These are phyloP conservation scores for Plasmodium coatneyi DNA, from an alignment of 169 alveolate genomes.

Conservation along the genomic window DNA sequence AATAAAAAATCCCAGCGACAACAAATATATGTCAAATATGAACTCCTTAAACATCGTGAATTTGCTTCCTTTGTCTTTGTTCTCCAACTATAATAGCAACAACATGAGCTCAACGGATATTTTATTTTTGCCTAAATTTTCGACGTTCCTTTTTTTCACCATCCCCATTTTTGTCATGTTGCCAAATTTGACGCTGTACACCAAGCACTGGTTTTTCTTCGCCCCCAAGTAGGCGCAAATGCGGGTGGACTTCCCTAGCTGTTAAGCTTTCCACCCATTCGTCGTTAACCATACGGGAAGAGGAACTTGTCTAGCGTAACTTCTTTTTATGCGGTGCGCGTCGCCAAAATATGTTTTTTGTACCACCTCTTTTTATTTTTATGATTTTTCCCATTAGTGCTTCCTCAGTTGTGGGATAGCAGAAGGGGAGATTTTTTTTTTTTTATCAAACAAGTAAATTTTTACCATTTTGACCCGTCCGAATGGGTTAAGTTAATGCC, in stretches of 20 bases:
- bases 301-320: neutral
- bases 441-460: neutral
- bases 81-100: constrained; percentile 70
- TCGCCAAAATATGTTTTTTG: neutral
- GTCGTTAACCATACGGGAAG: neutral
- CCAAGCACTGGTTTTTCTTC: constrained; percentile 72
- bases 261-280: neutral
- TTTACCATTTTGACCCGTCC: neutral
- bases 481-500: neutral
- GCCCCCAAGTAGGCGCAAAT: constrained; percentile 43
- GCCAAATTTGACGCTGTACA: constrained; percentile 59
- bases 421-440: neutral
- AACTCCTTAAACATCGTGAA: constrained; percentile 56
- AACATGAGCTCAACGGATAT: constrained; percentile 72
- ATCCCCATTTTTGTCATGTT: constrained; percentile 71
- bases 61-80: constrained; percentile 59
- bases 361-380: neutral
- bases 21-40: constrained; percentile 63
- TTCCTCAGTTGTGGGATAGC: neutral
- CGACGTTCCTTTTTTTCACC: constrained; percentile 67
- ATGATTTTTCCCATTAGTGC: neutral
- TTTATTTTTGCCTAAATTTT: constrained; percentile 62
- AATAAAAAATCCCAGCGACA: constrained; percentile 54
- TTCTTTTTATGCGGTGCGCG: neutral
- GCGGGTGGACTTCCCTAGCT: neutral